Evolutionary conservation across 805 yeast species (phyloP).

Genomic region (Brettanomyces anomalus): DNA sequence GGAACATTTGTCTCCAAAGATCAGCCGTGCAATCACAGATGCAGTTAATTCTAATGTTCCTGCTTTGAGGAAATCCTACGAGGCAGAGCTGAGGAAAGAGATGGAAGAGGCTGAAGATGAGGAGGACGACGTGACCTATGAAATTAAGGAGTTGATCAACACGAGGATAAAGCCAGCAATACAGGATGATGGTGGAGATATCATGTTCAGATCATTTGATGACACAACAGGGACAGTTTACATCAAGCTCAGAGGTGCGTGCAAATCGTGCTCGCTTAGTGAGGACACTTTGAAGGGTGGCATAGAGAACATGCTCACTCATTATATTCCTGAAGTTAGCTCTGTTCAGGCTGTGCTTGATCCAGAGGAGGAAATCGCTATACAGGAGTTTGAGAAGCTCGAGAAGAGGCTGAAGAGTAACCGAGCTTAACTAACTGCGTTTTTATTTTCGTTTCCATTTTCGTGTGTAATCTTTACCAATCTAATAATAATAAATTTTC

Average conservation of each 20-base stretch:
- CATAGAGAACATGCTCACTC: slow-evolving; percentile 61
- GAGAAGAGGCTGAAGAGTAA: slow-evolving; percentile 45
- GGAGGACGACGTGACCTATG: slow-evolving; percentile 48
- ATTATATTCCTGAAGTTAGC: slow-evolving; percentile 60
- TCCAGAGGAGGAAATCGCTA: slow-evolving; percentile 46
- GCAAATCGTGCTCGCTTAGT: slow-evolving; percentile 63
- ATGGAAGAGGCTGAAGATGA: slow-evolving; percentile 36
- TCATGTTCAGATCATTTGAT: slow-evolving; percentile 56
- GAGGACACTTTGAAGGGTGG: slow-evolving; percentile 61
- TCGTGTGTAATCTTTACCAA: not conserved
- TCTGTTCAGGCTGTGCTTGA: slow-evolving; percentile 36
- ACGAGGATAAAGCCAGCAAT: slow-evolving; percentile 67
- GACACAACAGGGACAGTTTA: slow-evolving; percentile 47
- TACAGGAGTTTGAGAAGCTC: slow-evolving; percentile 72
- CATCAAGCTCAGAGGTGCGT: slow-evolving; percentile 57
- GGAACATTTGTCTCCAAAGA: slow-evolving; percentile 19
- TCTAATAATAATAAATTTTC: not conserved
- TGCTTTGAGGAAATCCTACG: slow-evolving; percentile 15
- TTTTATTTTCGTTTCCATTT: not conserved
- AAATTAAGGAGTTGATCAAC: slow-evolving; percentile 61
- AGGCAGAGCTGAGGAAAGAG: slow-evolving; percentile 13
- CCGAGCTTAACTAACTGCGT: not conserved
- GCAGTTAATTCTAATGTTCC: slow-evolving; percentile 21
- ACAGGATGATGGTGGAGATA: slow-evolving; percentile 71
- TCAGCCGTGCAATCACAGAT: slow-evolving; percentile 17